phyloP scores from a whole-genome alignment of 2,329 filamentous ascomycete genomes.

The Ascochyta fabae region DNA sequence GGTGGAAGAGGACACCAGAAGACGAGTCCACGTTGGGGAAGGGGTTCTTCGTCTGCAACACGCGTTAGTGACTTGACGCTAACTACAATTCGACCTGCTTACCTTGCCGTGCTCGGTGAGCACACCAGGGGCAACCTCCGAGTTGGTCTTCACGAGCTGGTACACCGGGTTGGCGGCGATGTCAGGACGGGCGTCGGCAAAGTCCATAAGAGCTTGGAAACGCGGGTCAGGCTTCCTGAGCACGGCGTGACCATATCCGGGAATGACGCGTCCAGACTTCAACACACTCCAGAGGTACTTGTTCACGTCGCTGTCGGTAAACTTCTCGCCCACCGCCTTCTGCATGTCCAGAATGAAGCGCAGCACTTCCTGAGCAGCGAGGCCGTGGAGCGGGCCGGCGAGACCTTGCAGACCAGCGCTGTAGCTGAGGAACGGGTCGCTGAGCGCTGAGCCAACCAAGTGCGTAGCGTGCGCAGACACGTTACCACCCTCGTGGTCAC shows the following conservation, averaged over 20 bases:
- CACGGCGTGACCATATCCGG: conserved; percentile 94
- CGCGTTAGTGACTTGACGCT: not conserved
- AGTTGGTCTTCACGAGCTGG: conserved; percentile 92
- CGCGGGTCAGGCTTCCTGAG: conserved; percentile 96
- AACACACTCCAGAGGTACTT: conserved; percentile 92
- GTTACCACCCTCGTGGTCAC: conserved; percentile 97
- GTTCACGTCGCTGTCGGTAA: conserved; percentile 81
- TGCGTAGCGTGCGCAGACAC: conserved; percentile 96
- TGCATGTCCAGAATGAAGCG: conserved; percentile 98
- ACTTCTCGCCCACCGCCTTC: conserved; percentile 77
- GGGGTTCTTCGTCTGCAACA: conserved; percentile 81
- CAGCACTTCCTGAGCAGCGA: conserved; percentile 95
- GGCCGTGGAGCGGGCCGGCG: conserved; percentile 89
- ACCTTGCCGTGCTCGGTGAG: conserved; percentile 92
- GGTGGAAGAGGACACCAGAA: conserved; percentile 94
- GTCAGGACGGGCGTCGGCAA: conserved; percentile 81
- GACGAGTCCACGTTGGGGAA: conserved; percentile 96
- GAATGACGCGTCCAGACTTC: conserved; percentile 91
- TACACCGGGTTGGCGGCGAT: conserved; percentile 90
- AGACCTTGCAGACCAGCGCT: conserved; percentile 94
- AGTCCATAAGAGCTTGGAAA: conserved; percentile 96
- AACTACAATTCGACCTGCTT: conserved; percentile 17
- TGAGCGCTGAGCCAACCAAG: conserved; percentile 90
- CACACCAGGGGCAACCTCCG: conserved; percentile 86
- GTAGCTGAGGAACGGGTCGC: conserved; percentile 94